Evolutionary conservation across 2,329 filamentous ascomycete species (phyloP).

Genomic region (Fusarium sp.): DNA sequence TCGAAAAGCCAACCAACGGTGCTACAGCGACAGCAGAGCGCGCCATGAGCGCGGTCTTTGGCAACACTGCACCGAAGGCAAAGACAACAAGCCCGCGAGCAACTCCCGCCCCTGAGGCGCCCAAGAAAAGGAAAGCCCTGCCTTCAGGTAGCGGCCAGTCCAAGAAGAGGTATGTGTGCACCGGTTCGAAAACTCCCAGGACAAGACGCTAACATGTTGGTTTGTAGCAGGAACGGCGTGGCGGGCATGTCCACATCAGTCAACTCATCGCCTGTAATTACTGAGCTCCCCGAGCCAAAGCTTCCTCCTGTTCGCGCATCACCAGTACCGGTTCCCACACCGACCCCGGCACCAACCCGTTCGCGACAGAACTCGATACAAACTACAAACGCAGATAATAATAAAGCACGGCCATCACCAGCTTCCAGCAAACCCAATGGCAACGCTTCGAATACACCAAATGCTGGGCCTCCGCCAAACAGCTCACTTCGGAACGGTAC

Average conservation of each 20-base stretch:
- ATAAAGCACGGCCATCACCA: constrained; percentile 67
- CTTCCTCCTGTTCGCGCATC: constrained; percentile 62
- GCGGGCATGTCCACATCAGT: constrained; percentile 74
- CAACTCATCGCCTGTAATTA: constrained; percentile 79
- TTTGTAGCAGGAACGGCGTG: constrained; percentile 49
- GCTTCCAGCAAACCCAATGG: constrained; percentile 71
- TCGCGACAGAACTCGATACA: constrained; percentile 80
- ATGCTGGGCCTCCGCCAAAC: constrained; percentile 49
- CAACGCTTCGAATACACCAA: constrained; percentile 53
- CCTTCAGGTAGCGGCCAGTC: constrained; percentile 73
- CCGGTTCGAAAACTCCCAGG: not conserved
- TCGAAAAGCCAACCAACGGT: constrained; percentile 72
- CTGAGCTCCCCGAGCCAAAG: constrained; percentile 72
- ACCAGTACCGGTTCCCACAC: constrained; percentile 66
- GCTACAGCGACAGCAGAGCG: constrained; percentile 70
- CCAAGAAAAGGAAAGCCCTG: constrained; percentile 77
- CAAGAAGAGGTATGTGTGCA: constrained; percentile 77
- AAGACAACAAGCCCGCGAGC: constrained; percentile 74
- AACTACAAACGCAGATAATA: constrained; percentile 63
- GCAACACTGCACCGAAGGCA: constrained; percentile 63
- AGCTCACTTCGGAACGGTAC: constrained; percentile 45
- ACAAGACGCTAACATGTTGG: constrained; percentile 27
- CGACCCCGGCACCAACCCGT: constrained; percentile 75
- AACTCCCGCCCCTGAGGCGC: constrained; percentile 74
- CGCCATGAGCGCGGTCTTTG: constrained; percentile 70